Evolutionary conservation across 768 basidiomycete genomes (phyloP), one percentile per base, ranked within the genome.

Genomic region (Trametes cubensis): DNA sequence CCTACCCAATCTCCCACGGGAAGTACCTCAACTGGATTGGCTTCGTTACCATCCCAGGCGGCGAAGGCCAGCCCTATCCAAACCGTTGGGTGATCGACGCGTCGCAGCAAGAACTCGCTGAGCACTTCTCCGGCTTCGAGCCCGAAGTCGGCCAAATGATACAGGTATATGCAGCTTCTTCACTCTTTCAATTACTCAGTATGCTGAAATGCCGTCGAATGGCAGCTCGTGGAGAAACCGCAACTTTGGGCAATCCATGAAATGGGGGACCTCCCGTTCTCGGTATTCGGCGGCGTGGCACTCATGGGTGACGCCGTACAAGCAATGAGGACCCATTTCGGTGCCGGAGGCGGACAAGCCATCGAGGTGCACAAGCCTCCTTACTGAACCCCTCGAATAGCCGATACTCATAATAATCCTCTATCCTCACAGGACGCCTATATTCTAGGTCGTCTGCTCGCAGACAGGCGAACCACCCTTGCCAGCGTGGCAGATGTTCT

Each of bases 261-360:
- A 30, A 39, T 77, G 18, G 66, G 67, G n/a, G 45, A 58, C 34
- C 46, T 76, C 1, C 70, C 69, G 1, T 63, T 65, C 49, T 69
- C 66, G 8, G 69, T 68, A 5, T 49, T 55, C 26, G 75, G 70
- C 1, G 57, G 67, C 2, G 69, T 74, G 17, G 73, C 72, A 0
- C 61, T 77, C 34, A 58, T 73, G 13, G 75, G 75, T 0, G 75
- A 75, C 58, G 73, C 74, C 13, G 69, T 70, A 15, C 72, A 73
- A 48, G 72, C 69, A 13, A 73, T 70, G 69, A 59, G 60, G 34
- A 66, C 72, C 14, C 68, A 72, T 49, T 64, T 70, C n/a, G 71
- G 71, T 3, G 69, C 72, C 8, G 72, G 72, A 4, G 72, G 69
- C 14, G 72, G 72, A 4, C 72, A 73, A 57, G 69, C 69, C 3